Percentiles rank a stretch among this genome's conserved stretches.
These are phyloP conservation scores for Phyllosticta capitalensis DNA, from an alignment of 2,329 filamentous ascomycete genomes.

Conservation along the genomic window DNA sequence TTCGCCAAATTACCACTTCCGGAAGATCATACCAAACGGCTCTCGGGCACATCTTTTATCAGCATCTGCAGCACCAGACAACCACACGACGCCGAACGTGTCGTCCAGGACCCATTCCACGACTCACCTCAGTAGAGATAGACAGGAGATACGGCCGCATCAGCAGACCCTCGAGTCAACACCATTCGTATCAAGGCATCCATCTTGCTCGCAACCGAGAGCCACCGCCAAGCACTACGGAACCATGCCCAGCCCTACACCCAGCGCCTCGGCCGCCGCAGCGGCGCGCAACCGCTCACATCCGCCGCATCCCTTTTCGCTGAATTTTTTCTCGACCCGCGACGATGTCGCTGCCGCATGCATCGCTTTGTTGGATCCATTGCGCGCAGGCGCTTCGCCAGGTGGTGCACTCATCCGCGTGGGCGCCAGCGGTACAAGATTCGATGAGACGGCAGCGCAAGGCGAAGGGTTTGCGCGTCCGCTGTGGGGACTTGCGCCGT, in stretches of 20 bases:
- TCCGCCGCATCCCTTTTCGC: constrained; percentile 32
- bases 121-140: not conserved
- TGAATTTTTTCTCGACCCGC: constrained; percentile 32
- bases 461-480: constrained; percentile 68
- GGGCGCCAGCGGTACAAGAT: constrained; percentile 63
- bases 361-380: constrained; percentile 54
- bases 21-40: not conserved
- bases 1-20: not conserved
- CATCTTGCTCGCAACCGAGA: not conserved
- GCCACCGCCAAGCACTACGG: not conserved
- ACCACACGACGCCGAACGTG: not conserved
- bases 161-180: not conserved
- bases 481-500: constrained; percentile 62
- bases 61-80: not conserved
- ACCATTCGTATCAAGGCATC: not conserved
- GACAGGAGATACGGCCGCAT: not conserved
- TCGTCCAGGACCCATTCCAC: not conserved
- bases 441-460: constrained; percentile 68
- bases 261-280: constrained; percentile 23
- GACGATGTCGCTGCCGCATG: constrained; percentile 35
- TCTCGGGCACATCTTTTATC: not conserved
- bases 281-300: constrained; percentile 29
- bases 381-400: constrained; percentile 63
- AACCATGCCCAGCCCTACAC: constrained; percentile 7
- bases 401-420: constrained; percentile 55